Percentiles rank a stretch among this genome's conserved stretches.
These are phyloP conservation scores for Suhomyces yuchorum DNA, from an alignment of 1,139 yeast genomes.

Conservation along the genomic window DNA sequence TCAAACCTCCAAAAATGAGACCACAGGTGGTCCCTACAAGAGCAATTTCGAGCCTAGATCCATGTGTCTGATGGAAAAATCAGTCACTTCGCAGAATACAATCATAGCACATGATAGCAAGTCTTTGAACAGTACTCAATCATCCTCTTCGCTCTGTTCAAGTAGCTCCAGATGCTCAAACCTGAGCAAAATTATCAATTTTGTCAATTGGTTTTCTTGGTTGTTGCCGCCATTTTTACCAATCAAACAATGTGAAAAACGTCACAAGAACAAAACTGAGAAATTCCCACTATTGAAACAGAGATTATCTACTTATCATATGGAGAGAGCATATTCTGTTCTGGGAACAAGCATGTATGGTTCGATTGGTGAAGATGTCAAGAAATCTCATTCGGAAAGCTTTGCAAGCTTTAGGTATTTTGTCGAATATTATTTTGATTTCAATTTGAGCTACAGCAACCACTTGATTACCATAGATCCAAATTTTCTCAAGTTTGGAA, in stretches of 20 bases:
- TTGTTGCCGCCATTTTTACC: constrained; percentile 27
- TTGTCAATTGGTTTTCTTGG: constrained; percentile 28
- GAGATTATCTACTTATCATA: constrained; percentile 18
- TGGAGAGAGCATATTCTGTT: constrained; percentile 17
- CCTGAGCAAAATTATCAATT: constrained; percentile 5
- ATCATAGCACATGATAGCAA: background rate
- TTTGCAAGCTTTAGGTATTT: constrained; percentile 24
- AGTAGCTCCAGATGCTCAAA: background rate
- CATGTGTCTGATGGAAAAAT: background rate
- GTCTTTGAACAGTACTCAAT: background rate
- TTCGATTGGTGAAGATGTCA: constrained; percentile 7
- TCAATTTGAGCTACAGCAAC: constrained; percentile 12
- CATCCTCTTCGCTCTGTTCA: background rate
- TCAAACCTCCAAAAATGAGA: background rate
- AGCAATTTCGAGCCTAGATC: background rate
- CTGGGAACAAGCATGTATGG: constrained; percentile 15
- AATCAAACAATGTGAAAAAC: constrained; percentile 3
- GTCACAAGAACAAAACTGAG: constrained; percentile 9
- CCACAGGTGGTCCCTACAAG: background rate
- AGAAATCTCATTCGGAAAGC: background rate
- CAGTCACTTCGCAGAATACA: background rate
- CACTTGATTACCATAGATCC: constrained; percentile 19
- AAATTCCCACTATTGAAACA: constrained; percentile 19
- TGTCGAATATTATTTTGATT: constrained; percentile 25
- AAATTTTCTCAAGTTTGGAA: constrained; percentile 18